phyloP scores from a whole-genome alignment of 768 basidiomycete genomes.

The Gautieria morchelliformis region DNA sequence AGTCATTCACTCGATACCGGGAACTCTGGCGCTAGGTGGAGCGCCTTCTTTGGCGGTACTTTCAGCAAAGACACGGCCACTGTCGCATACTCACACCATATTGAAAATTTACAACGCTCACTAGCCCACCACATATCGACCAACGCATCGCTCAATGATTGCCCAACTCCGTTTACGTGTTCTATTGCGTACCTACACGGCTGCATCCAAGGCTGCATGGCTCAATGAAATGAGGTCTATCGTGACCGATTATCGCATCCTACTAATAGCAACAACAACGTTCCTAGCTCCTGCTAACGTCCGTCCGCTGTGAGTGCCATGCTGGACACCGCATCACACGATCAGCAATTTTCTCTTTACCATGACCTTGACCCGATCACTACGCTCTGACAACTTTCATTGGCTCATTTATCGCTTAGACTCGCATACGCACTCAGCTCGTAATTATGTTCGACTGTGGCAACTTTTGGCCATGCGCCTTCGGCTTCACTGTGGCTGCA shows the following conservation, averaged over 20 bases:
- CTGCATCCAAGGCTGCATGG: constrained; percentile 40
- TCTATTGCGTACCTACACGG: constrained; percentile 24
- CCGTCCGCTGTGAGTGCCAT: no score
- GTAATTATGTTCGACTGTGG: no score
- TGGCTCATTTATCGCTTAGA: no score
- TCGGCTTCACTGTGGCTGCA: no score
- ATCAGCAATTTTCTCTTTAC: no score
- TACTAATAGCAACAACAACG: constrained; percentile 55
- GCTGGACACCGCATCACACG: no score
- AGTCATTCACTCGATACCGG: constrained; percentile 56
- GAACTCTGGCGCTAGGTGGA: constrained; percentile 87
- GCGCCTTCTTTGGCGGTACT: constrained; percentile 72
- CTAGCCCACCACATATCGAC: constrained; percentile 76
- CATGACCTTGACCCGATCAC: no score
- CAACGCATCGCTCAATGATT: constrained; percentile 63
- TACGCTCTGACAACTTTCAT: no score
- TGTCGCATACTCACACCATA: constrained; percentile 47
- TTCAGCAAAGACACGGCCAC: constrained; percentile 30
- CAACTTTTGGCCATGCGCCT: no score
- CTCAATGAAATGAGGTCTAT: constrained; percentile 52
- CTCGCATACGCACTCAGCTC: no score
- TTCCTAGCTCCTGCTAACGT: no score
- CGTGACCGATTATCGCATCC: constrained; percentile 57
- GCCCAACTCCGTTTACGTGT: constrained; percentile 66
- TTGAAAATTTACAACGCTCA: constrained; percentile 53